phyloP scores from a whole-genome alignment of 768 basidiomycete species.

The Suillus ampliporus region DNA sequence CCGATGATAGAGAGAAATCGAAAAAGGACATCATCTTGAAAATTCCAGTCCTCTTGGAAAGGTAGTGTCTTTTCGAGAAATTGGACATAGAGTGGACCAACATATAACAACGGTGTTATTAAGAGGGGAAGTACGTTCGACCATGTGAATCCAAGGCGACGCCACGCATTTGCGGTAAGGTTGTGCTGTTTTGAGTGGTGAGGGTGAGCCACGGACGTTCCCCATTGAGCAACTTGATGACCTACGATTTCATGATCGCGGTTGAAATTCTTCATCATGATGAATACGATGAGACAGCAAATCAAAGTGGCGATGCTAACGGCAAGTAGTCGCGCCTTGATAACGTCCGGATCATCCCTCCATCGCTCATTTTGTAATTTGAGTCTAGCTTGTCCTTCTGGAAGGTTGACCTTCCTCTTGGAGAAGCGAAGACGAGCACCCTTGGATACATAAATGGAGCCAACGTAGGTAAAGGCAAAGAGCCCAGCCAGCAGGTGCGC shows the following conservation, averaged over 20 bases:
- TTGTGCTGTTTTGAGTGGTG: background rate
- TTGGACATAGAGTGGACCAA: constrained; percentile 74
- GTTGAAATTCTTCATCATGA: constrained; percentile 39
- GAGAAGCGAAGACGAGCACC: constrained; percentile 62
- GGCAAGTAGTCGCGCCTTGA: constrained; percentile 75
- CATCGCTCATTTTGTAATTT: constrained; percentile 52
- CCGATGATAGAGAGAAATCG: constrained; percentile 60
- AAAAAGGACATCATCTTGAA: constrained; percentile 43
- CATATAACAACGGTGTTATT: constrained; percentile 73
- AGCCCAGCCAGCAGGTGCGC: constrained; percentile 62
- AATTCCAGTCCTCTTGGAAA: constrained; percentile 56
- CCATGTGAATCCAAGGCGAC: constrained; percentile 48
- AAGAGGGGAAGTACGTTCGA: constrained; percentile 54
- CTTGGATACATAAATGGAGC: constrained; percentile 79
- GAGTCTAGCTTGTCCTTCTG: constrained; percentile 34
- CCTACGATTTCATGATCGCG: constrained; percentile 2
- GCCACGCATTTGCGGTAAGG: constrained; percentile 21
- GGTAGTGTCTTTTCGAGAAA: constrained; percentile 57
- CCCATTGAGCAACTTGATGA: constrained; percentile 2
- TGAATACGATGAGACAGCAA: constrained; percentile 58
- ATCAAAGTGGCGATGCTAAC: constrained; percentile 66
- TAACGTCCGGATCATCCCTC: constrained; percentile 87
- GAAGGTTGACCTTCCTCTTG: constrained; percentile 30
- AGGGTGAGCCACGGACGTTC: background rate
- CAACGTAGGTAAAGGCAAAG: constrained; percentile 77